Evolutionary conservation across 768 basidiomycete species (phyloP).

Genomic region (Kwoniella mangroviensis): DNA sequence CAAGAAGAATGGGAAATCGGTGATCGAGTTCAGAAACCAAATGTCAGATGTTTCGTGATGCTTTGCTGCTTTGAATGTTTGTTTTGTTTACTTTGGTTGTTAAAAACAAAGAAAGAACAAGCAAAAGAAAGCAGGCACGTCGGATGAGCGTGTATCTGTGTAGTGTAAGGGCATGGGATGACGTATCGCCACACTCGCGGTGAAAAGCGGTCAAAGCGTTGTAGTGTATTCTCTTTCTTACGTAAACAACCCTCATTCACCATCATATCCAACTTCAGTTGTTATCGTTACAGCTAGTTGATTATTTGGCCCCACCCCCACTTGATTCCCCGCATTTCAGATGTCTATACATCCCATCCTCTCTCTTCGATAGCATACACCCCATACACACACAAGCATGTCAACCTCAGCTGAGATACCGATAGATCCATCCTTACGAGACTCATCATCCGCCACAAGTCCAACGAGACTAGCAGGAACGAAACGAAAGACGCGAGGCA

Average conservation of each 20-base stretch:
- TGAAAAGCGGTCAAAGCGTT: not conserved
- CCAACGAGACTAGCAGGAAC: conserved; percentile 3
- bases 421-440: conserved; percentile 27
- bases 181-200: conserved; percentile 5
- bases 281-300: not conserved
- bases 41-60: not conserved
- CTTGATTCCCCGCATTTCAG: conserved; percentile 18
- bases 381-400: not conserved
- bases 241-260: not conserved
- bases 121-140: conserved; percentile 24
- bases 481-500: conserved; percentile 18
- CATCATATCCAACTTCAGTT: not conserved
- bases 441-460: not conserved
- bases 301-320: conserved; percentile 17
- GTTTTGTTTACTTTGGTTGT: not conserved
- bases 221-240: not conserved
- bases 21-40: not conserved
- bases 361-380: not conserved
- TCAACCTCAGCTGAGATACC: conserved; percentile 9
- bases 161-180: not conserved
- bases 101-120: not conserved
- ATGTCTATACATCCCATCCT: not conserved
- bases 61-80: not conserved
- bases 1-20: too few relatives aligned
- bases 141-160: not conserved